phyloP scores from a whole-genome alignment of 345 rosid genomes.

The Eucalyptus viminalis region DNA sequence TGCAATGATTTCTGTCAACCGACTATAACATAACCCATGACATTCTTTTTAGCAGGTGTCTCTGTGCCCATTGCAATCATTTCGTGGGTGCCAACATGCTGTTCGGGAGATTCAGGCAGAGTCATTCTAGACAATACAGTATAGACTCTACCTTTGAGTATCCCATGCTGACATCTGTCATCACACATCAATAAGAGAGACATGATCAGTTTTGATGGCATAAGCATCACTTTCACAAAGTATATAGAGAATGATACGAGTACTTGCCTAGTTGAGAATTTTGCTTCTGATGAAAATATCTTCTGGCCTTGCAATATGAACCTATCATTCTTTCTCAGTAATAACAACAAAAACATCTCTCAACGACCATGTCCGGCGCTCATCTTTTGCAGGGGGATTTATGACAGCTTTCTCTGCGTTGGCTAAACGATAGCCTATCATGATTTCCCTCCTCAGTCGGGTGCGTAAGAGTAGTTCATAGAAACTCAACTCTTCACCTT shows the following conservation, averaged over 20 bases:
- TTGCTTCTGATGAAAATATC: not conserved
- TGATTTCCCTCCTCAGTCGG: constrained; percentile 47
- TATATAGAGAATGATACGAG: not conserved
- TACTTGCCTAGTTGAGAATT: not conserved
- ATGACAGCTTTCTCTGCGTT: constrained; percentile 52
- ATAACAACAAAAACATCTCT: constrained; percentile 50
- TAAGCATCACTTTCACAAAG: not conserved
- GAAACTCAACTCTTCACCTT: constrained; percentile 60
- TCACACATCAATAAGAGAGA: not conserved
- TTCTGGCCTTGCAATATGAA: not conserved
- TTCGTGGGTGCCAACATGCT: not conserved
- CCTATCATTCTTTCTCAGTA: constrained; percentile 38
- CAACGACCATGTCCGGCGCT: constrained; percentile 36
- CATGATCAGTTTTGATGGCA: not conserved
- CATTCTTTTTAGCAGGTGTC: not conserved
- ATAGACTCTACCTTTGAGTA: not conserved
- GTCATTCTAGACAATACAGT: not conserved
- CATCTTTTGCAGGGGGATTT: constrained; percentile 40
- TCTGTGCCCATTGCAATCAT: not conserved
- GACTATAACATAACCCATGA: not conserved
- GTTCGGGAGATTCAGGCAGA: not conserved
- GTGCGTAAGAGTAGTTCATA: constrained; percentile 46
- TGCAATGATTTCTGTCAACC: not conserved
- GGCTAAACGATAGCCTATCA: constrained; percentile 44
- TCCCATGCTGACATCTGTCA: not conserved